Evolutionary conservation across 2,329 filamentous ascomycete genomes (phyloP), one percentile per base, ranked within the genome.

Genomic region (Paraphoma sp.): DNA sequence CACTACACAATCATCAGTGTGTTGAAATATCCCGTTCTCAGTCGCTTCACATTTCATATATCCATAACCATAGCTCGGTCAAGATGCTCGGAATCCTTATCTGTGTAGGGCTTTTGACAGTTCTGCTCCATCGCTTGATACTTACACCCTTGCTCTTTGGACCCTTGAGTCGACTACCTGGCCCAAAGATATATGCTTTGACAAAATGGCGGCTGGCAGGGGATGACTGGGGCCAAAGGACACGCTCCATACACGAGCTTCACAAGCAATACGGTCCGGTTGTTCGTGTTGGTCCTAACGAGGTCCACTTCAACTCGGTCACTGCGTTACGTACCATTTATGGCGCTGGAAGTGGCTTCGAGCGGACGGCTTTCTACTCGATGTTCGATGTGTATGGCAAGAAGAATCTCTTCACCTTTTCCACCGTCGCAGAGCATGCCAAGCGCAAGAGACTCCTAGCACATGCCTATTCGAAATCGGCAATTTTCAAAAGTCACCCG

Each of bases 351-450:
- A 81, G 77, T 45, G 78, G 78, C 0, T 86, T 81, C 53, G 82
- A 81, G 41, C 70, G 82, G 40, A 83, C 83, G 0, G 45, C 49
- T 1, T 86, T 85, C 62, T 86, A 86, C 53, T 77, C 79, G 44
- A 84, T 86, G 80, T 86, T 86, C 55, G 82, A 84, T 59, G 81
- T 79, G 0, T 84, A 84, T 48, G 82, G 82, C 0, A 73, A 75
- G 9, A 79, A 79, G 64, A 84, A 85, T 51, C 62, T 86, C 2
- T 86, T 86, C 64, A 83, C 82, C 0, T 85, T 86, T 56, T 70
- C 73, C 6, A 72, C 76, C 0, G 72, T 73, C 0, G 76, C 75
- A 30, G 72, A 77, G 2, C 83, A 86, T 64, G 76, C 75, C 0
- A 77, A 81, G 1, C 70, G 84, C 16, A 86, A 86, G 72, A 85